These are phyloP conservation scores for Fusarium protoensiforme DNA, from an alignment of 2,329 filamentous ascomycete species.

Conservation along the genomic window DNA sequence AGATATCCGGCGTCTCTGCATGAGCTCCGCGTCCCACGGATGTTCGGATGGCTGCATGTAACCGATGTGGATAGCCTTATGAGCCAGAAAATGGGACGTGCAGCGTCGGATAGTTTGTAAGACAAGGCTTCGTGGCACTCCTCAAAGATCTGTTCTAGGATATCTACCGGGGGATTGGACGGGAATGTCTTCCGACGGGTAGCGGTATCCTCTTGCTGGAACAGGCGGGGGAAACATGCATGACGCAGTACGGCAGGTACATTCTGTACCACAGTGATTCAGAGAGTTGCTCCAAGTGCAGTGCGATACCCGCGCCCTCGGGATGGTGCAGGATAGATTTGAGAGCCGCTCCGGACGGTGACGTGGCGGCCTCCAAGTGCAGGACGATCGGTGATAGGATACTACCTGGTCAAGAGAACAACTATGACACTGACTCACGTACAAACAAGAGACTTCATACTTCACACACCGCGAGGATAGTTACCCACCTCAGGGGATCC, in stretches of 20 bases:
- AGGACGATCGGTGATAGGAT: neutral
- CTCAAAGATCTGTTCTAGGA: neutral
- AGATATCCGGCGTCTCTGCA: neutral
- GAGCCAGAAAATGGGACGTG: neutral
- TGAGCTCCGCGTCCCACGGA: neutral
- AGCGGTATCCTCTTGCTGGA: neutral
- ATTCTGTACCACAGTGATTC: neutral
- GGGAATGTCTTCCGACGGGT: neutral
- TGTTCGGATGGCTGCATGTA: neutral
- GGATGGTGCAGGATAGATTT: neutral
- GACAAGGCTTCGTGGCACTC: neutral
- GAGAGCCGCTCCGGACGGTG: neutral
- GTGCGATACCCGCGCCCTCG: neutral
- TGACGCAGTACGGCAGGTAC: neutral
- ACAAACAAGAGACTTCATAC: neutral
- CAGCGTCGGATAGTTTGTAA: neutral
- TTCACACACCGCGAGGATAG: fast-evolving
- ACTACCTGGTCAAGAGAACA: neutral
- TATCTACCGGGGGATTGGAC: neutral
- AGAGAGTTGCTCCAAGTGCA: neutral
- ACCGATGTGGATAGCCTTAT: neutral
- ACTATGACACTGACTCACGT: neutral
- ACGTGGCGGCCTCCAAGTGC: neutral
- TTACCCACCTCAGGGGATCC: neutral
- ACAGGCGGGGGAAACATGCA: neutral